Conservation (phyloP, 495 filamentous ascomycete genomes). For the Hypoxylon subgilvum region DNA sequence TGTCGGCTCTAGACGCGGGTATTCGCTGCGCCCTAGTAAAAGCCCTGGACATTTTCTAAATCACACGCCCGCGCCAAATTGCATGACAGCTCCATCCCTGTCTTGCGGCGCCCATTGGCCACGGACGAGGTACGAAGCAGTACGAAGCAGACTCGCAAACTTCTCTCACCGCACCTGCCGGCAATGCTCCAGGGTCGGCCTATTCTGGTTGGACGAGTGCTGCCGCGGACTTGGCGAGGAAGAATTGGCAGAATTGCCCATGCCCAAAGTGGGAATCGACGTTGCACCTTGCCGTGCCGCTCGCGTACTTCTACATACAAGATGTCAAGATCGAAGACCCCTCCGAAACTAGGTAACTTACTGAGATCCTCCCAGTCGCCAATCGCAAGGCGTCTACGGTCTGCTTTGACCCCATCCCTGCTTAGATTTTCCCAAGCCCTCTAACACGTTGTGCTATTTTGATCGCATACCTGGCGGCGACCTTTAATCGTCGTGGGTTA, state of each 20-base stretch:
- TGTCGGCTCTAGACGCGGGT: conserved; percentile 43
- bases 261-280: conserved; percentile 32
- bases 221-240: conserved; percentile 33
- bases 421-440: conserved; percentile 11
- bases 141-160: conserved; percentile 41
- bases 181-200: conserved; percentile 41
- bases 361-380: conserved; percentile 39
- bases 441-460: conserved; percentile 28
- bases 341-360: conserved; percentile 21
- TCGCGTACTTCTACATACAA: conserved; percentile 36
- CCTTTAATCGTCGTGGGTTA: conserved; percentile 26
- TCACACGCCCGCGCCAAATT: conserved; percentile 52
- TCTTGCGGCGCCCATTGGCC: conserved; percentile 45
- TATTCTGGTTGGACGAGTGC: conserved; percentile 37
- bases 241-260: conserved; percentile 35
- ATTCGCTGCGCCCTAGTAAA: conserved; percentile 38
- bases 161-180: conserved; percentile 44
- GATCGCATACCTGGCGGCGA: conserved; percentile 13
- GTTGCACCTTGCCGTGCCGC: conserved; percentile 40
- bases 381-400: conserved; percentile 33
- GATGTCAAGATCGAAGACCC: conserved; percentile 37
- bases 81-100: conserved; percentile 49
- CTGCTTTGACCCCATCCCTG: conserved; percentile 30
- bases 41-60: conserved; percentile 39
- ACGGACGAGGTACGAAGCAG: conserved; percentile 20